Evolutionary conservation across 257 asterid genomes (phyloP).

Genomic region (Jacaranda copaia): DNA sequence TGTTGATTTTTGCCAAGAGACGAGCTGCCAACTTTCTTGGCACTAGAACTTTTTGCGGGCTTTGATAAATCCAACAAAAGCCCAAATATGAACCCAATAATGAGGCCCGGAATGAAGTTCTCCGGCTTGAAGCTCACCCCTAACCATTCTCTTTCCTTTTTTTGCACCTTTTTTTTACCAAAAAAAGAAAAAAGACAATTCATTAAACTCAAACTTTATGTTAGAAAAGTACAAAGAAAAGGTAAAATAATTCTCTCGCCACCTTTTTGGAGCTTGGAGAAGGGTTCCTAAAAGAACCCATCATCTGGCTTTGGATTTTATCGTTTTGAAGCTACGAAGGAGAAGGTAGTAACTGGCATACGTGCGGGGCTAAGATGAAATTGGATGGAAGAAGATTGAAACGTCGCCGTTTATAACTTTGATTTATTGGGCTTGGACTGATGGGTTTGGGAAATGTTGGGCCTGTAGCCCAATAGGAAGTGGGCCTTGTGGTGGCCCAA

Average conservation of each 20-base stretch:
- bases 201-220: neutral
- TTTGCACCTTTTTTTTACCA: slow-evolving; percentile 44
- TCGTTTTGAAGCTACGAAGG: slow-evolving; percentile 34
- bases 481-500: neutral
- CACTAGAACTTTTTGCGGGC: slow-evolving; percentile 45
- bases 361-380: slow-evolving; percentile 33
- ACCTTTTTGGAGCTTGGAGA: slow-evolving; percentile 69
- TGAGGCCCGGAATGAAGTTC: slow-evolving; percentile 88
- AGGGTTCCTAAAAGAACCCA: slow-evolving; percentile 54
- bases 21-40: slow-evolving; percentile 50
- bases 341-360: slow-evolving; percentile 25
- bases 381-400: neutral
- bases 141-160: slow-evolving; percentile 68
- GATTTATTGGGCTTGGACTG: neutral
- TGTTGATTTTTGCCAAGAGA: slow-evolving; percentile 49
- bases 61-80: slow-evolving; percentile 70
- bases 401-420: slow-evolving; percentile 40
- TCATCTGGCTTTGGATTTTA: slow-evolving; percentile 28
- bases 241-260: neutral
- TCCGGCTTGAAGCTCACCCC: slow-evolving; percentile 91
- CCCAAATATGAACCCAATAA: slow-evolving; percentile 86
- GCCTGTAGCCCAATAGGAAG: neutral
- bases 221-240: neutral
- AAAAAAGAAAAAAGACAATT: neutral
- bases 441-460: neutral